A percentile compares a stretch with the other conserved stretches of the same genome.
Conservation (phyloP, 371 early-diverging fungal genomes). For the Mortierella sp. region DNA sequence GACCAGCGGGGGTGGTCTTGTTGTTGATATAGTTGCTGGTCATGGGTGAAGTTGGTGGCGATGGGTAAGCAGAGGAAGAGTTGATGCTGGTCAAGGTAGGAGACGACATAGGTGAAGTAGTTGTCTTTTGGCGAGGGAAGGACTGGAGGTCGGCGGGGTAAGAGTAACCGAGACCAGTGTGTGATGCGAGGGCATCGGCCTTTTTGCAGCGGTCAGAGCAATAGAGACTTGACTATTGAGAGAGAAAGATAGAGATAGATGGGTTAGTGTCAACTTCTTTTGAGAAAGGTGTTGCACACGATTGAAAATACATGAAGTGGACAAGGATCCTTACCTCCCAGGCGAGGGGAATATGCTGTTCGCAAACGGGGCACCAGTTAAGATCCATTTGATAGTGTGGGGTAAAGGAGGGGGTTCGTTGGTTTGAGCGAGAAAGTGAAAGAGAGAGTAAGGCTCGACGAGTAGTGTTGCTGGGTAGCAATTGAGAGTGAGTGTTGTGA, state of each 20-base stretch:
- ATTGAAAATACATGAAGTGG: background rate
- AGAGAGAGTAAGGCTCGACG: background rate
- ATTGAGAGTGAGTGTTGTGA: background rate
- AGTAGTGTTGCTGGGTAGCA: background rate
- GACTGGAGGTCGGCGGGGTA: conserved; percentile 30
- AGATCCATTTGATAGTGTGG: conserved; percentile 38
- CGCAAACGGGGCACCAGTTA: conserved; percentile 59
- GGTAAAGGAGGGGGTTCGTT: background rate
- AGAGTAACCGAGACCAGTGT: conserved; percentile 45
- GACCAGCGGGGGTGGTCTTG: conserved; percentile 20
- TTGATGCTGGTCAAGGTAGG: conserved; percentile 30
- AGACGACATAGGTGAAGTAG: conserved; percentile 24
- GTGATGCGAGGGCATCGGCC: conserved; percentile 38
- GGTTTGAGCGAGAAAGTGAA: background rate
- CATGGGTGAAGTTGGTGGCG: conserved; percentile 33
- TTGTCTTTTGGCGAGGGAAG: conserved; percentile 20
- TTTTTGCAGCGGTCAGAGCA: conserved; percentile 43
- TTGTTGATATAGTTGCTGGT: conserved; percentile 31
- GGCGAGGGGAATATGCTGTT: conserved; percentile 58
- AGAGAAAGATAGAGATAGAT: background rate
- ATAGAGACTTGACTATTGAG: conserved; percentile 27
- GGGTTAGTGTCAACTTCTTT: conserved; percentile 17
- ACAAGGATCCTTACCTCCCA: conserved; percentile 48
- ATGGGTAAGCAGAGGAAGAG: conserved; percentile 21
- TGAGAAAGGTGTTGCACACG: background rate